Percentiles rank a stretch among this genome's conserved stretches.
Conservation (phyloP, 208 protist species). For the Trypanosoma conorhini region DNA sequence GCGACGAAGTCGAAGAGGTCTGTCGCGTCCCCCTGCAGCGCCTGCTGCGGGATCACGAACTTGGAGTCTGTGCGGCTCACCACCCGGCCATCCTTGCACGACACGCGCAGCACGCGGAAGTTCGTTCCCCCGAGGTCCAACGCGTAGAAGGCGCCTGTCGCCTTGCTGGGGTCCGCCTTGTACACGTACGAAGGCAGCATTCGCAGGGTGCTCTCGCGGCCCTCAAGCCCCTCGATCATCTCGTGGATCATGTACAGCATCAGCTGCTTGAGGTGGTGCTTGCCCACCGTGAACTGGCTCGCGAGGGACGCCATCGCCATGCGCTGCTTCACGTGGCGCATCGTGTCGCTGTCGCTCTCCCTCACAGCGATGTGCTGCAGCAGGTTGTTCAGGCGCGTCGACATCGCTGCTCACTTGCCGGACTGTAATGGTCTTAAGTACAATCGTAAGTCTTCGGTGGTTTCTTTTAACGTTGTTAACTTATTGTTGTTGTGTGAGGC, state of each 20-base stretch:
- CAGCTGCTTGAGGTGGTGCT: constrained; percentile 64
- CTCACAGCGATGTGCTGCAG: constrained; percentile 74
- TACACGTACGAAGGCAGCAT: constrained; percentile 91
- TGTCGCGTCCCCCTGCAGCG: constrained; percentile 44
- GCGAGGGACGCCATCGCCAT: constrained; percentile 69
- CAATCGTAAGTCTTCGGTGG: too few relatives aligned
- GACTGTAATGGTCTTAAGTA: background rate
- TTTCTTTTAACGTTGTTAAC: constrained; percentile 6
- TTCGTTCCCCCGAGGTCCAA: constrained; percentile 93
- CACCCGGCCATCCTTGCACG: constrained; percentile 50
- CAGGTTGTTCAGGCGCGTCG: constrained; percentile 70
- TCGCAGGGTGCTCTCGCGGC: constrained; percentile 64
- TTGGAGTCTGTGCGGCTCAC: constrained; percentile 39
- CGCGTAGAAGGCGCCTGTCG: constrained; percentile 82
- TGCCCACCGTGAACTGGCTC: constrained; percentile 62
- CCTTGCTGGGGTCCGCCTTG: constrained; percentile 48
- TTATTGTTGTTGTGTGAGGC: background rate
- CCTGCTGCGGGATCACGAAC: constrained; percentile 61
- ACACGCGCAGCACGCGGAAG: constrained; percentile 83
- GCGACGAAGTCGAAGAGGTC: constrained; percentile 92
- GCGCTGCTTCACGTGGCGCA: constrained; percentile 73
- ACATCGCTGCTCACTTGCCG: constrained; percentile 37
- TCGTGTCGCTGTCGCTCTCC: constrained; percentile 55
- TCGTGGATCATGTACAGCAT: constrained; percentile 79
- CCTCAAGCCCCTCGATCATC: constrained; percentile 84